Conservation (phyloP, 805 yeast genomes). For the Myxozyma geophila region DNA sequence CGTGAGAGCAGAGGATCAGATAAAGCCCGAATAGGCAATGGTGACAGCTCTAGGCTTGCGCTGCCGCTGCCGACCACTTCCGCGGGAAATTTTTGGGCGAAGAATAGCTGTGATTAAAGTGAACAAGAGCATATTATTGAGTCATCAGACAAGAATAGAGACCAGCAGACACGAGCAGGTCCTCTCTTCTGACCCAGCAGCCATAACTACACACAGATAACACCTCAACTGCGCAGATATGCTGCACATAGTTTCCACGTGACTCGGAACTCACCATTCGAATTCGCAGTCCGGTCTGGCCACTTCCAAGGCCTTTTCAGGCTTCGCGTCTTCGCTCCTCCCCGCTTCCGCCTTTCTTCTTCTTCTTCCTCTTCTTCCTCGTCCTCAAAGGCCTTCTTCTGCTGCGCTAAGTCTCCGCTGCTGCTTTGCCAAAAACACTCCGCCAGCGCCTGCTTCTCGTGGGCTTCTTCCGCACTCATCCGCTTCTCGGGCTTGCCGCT, state of each 20-base stretch:
- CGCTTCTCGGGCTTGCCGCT: background rate
- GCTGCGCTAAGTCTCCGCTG: background rate
- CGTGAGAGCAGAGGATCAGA: background rate
- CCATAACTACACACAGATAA: too few species aligned
- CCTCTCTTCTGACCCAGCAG: too few species aligned
- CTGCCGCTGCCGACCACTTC: constrained; percentile 11
- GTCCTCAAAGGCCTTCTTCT: background rate
- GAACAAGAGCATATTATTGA: too few species aligned
- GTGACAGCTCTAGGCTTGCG: constrained; percentile 18
- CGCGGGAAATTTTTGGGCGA: constrained; percentile 6
- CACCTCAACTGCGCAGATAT: too few species aligned
- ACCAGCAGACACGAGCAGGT: too few species aligned
- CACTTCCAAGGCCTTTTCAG: background rate
- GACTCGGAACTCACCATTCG: too few species aligned
- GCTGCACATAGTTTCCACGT: too few species aligned
- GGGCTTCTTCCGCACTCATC: background rate
- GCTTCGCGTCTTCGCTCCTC: background rate
- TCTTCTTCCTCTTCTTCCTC: background rate
- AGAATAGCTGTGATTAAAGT: too few species aligned
- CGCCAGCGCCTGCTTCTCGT: background rate
- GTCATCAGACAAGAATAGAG: too few species aligned
- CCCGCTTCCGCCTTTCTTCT: background rate
- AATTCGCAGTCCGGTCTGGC: background rate
- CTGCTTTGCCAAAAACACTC: background rate
- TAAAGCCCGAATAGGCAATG: background rate